phyloP scores from a whole-genome alignment of 2,329 filamentous ascomycete genomes.

The Trichothecium sympodiale region DNA sequence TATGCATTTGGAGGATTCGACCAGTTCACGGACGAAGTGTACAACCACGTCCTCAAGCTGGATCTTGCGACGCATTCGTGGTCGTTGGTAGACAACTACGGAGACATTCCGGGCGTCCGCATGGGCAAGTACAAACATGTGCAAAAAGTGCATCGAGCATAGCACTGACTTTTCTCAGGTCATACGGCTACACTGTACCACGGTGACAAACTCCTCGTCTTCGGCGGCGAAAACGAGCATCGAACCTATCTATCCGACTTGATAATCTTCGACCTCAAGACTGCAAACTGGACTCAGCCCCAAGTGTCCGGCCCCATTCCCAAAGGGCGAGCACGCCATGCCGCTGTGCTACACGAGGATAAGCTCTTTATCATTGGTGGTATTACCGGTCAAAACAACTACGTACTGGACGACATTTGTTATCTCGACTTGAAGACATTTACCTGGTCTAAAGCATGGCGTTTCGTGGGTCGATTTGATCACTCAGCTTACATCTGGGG shows the following conservation, averaged over 20 bases:
- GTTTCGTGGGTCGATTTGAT: slow-evolving; percentile 88
- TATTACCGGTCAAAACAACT: slow-evolving; percentile 86
- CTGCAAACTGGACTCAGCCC: slow-evolving; percentile 90
- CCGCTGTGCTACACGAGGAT: slow-evolving; percentile 88
- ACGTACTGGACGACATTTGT: slow-evolving; percentile 90
- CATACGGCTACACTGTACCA: slow-evolving; percentile 93
- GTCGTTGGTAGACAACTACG: slow-evolving; percentile 96
- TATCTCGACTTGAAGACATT: slow-evolving; percentile 95
- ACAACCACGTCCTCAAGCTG: slow-evolving; percentile 89
- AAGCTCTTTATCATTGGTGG: slow-evolving; percentile 93
- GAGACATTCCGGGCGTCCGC: slow-evolving; percentile 89
- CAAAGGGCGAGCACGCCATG: slow-evolving; percentile 83
- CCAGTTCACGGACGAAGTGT: slow-evolving; percentile 97
- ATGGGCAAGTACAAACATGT: slow-evolving; percentile 55
- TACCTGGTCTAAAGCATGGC: slow-evolving; percentile 95
- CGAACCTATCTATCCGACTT: slow-evolving; percentile 90
- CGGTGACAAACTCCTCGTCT: slow-evolving; percentile 90
- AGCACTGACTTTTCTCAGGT: slow-evolving; percentile 36
- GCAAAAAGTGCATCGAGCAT: background rate
- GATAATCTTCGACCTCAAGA: slow-evolving; percentile 90
- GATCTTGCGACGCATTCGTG: slow-evolving; percentile 84
- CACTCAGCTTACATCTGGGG: slow-evolving; percentile 90
- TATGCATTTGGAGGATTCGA: slow-evolving; percentile 98
- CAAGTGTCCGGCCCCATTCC: slow-evolving; percentile 75
- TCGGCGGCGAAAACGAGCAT: slow-evolving; percentile 96